A percentile compares a stretch with the other conserved stretches of the same genome.
Evolutionary conservation across 495 filamentous ascomycete genomes (phyloP).

Genomic region (Aspergillus homomorphus): DNA sequence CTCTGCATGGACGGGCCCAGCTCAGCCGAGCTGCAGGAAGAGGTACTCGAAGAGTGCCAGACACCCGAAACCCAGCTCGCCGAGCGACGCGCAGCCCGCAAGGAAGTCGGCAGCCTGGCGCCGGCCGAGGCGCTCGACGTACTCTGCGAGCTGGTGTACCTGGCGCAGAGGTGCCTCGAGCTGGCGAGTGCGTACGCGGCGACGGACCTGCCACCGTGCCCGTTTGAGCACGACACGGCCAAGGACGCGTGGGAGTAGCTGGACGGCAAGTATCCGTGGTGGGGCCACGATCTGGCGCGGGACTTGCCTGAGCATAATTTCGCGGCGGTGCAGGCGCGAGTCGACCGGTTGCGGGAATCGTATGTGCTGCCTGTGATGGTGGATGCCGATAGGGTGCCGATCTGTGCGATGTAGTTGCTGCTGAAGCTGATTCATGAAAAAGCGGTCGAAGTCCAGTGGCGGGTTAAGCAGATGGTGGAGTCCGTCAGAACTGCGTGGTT

Average conservation of each 20-base stretch:
- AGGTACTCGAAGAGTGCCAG: not conserved
- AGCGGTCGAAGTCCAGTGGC: not conserved
- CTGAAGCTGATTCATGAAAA: not conserved
- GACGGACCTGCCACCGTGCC: too few relatives aligned
- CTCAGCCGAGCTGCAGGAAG: not conserved
- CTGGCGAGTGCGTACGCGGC: not conserved
- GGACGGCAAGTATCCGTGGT: not conserved
- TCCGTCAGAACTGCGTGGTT: not conserved
- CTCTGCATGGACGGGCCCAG: not conserved
- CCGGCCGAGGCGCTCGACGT: not conserved
- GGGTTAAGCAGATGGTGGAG: not conserved
- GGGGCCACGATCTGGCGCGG: not conserved
- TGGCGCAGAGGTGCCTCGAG: not conserved
- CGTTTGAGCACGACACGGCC: too few relatives aligned
- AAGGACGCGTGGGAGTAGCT: not conserved
- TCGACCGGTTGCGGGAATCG: not conserved
- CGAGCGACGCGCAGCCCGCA: not conserved
- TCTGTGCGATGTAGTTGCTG: not conserved
- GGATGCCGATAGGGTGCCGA: not conserved
- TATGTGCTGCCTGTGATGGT: too few relatives aligned
- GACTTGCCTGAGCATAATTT: not conserved
- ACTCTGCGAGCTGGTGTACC: not conserved
- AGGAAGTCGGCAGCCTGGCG: not conserved
- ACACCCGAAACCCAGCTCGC: not conserved
- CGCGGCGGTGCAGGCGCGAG: not conserved